Evolutionary conservation across 23 red algal genomes (phyloP).

Genomic region (Gracilaria gracilis): DNA sequence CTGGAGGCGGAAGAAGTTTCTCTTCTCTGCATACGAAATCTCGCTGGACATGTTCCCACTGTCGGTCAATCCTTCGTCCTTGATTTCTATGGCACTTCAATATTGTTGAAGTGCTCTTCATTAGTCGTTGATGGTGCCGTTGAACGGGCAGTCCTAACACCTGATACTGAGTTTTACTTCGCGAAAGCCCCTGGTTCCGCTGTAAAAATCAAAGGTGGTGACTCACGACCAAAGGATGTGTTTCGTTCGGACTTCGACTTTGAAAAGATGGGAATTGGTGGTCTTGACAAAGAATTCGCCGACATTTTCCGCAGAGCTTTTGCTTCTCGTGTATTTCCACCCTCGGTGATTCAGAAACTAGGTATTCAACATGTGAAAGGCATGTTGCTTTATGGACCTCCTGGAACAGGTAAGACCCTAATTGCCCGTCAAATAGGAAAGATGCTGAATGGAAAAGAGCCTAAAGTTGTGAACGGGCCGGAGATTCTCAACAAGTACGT

Average conservation of each 20-base stretch:
- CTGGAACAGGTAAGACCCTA: conserved; percentile 97
- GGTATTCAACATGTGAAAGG: conserved; percentile 98
- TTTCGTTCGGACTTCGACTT: conserved; percentile 96
- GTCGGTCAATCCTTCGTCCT: conserved; percentile 73
- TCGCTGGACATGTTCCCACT: conserved; percentile 66
- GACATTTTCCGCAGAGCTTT: conserved; percentile 98
- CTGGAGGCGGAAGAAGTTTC: conserved; percentile 78
- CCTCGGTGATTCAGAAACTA: conserved; percentile 88
- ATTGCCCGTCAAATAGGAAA: conserved; percentile 99
- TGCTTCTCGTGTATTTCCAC: conserved; percentile 98
- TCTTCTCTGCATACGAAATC: conserved; percentile 39
- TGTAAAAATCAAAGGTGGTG: conserved; percentile 81
- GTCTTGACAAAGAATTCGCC: conserved; percentile 97
- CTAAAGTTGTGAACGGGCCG: conserved; percentile 98
- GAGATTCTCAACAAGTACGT: conserved; percentile 99
- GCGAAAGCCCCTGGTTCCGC: conserved; percentile 70
- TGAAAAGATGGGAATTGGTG: conserved; percentile 98
- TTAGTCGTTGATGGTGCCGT: conserved; percentile 50
- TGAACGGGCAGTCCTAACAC: conserved; percentile 41
- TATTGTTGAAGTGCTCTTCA: conserved; percentile 62
- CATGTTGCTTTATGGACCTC: conserved; percentile 98
- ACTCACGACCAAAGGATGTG: conserved; percentile 84
- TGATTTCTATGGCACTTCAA: conserved; percentile 73
- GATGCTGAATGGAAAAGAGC: conserved; percentile 98
- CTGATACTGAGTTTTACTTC: conserved; percentile 73